These are phyloP conservation scores for Halteria grandinella DNA, from an alignment of 73 alveolate species.

Conservation along the genomic window DNA sequence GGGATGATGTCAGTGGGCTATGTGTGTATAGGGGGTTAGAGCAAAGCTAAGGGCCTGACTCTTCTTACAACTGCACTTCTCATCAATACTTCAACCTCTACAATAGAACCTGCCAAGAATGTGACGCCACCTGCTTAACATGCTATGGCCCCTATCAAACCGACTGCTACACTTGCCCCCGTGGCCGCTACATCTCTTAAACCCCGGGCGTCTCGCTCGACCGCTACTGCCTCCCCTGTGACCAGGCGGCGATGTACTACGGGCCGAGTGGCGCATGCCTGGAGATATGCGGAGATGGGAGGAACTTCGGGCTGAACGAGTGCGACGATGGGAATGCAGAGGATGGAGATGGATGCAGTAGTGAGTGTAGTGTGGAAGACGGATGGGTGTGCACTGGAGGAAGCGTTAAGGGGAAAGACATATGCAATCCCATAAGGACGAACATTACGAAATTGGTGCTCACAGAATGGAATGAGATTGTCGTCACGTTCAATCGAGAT, in stretches of 20 bases:
- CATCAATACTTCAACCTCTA: background rate
- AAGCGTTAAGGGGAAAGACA: background rate
- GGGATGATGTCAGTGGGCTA: conserved; percentile 21
- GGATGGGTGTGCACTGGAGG: conserved; percentile 70
- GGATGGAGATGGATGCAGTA: conserved; percentile 72
- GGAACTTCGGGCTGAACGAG: conserved; percentile 32
- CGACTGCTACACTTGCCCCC: conserved; percentile 33
- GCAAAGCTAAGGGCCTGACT: conserved; percentile 26
- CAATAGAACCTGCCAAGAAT: background rate
- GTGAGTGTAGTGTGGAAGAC: conserved; percentile 58
- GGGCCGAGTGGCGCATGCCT: conserved; percentile 33
- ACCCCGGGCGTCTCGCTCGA: background rate
- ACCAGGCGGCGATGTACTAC: conserved; percentile 7
- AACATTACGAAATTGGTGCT: background rate
- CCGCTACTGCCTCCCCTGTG: background rate
- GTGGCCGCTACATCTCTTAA: conserved; percentile 28
- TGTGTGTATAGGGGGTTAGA: conserved; percentile 27
- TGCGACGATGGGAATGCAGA: conserved; percentile 72
- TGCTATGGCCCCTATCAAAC: conserved; percentile 9
- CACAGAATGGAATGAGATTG: background rate
- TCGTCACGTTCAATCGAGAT: conserved; percentile 20
- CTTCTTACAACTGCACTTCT: conserved; percentile 5
- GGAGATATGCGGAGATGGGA: conserved; percentile 58
- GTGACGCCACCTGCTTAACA: conserved; percentile 44
- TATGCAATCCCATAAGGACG: conserved; percentile 27